Evolutionary conservation across 495 filamentous ascomycete genomes (phyloP).

Genomic region (Schizothecium vesticola): DNA sequence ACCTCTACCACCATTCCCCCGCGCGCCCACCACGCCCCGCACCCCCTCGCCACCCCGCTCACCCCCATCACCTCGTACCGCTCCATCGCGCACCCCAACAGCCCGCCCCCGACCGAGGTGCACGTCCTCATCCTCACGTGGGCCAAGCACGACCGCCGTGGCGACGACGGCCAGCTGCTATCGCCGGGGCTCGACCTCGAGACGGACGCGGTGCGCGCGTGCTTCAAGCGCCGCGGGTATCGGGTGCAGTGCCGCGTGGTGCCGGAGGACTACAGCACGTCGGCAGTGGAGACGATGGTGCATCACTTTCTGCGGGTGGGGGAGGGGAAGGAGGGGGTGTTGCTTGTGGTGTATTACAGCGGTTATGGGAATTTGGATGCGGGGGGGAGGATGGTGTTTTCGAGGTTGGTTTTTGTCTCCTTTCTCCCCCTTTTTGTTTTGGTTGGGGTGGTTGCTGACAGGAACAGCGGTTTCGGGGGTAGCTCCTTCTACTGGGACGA

Average conservation of each 20-base stretch:
- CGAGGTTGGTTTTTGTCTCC: constrained; percentile 13
- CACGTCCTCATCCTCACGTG: constrained; percentile 25
- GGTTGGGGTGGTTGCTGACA: neutral
- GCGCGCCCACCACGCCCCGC: neutral
- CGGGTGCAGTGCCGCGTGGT: constrained; percentile 24
- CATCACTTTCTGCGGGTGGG: constrained; percentile 15
- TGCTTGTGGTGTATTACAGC: constrained; percentile 25
- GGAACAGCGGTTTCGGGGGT: neutral
- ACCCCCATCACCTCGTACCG: neutral
- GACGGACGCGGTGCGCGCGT: constrained; percentile 16
- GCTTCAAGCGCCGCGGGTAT: constrained; percentile 23
- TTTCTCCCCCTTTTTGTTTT: neutral
- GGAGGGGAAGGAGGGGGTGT: neutral
- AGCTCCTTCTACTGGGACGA: constrained; percentile 27
- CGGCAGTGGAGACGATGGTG: constrained; percentile 24
- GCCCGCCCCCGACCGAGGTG: constrained; percentile 17
- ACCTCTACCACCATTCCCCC: neutral
- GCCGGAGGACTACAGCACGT: constrained; percentile 23
- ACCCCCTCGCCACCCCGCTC: neutral
- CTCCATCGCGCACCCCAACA: neutral
- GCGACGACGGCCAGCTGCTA: constrained; percentile 16
- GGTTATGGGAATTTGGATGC: constrained; percentile 19
- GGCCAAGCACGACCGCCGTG: constrained; percentile 13
- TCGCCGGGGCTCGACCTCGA: constrained; percentile 7
- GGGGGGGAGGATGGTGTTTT: constrained; percentile 22